Evolutionary conservation across 176 grass and related monocot species (phyloP), one percentile per base, ranked within the genome.

Genomic region (Hordeum marinum): DNA sequence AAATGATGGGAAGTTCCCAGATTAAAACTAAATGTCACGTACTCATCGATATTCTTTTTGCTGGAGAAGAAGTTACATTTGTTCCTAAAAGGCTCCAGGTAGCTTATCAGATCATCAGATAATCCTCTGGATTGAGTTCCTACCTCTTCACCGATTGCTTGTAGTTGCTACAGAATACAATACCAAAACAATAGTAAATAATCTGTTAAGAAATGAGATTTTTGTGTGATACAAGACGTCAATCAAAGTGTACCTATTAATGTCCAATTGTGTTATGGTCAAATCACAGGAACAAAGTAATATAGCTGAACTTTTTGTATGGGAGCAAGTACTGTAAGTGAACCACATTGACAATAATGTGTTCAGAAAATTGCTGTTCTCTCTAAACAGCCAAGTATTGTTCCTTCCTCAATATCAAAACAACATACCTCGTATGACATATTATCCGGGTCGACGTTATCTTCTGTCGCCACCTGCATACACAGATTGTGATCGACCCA

Each of bases 341-440:
- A 57, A 29, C 54, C 6, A 57, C 54, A 57, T 57, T 21, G 54
- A 17, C 32, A 82, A n/a, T 12, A 65, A 65, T 21, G 45, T 48
- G 14, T 50, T 43, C 60, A 84, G 24, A 55, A 78, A 48, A 37
- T 32, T 58, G 6, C 13, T 73, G 29, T 39, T 74, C 21, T 63
- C 58, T 6, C n/a, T 65, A 39, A 75, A 32, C 31, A 18, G 13
- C 54, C 7, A 72, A 84, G 18, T 41, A 32, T 46, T 14, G 63
- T 37, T 77, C 45, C 0, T 86, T 82, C 25, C 21, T 46, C 9
- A 74, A 78, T 60, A 86, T 4, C 68, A 79, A 18, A 67, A 21
- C 5, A 57, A 7, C 69, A 65, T 83, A 93, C 96, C 96, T 98
- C 93, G 23, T 96, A 96, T 62, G 96, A 83, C 96, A 98, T 98